A percentile compares a stretch with the other conserved stretches of the same genome.
Conservation (phyloP, 176 grass and related monocot species). For the Triticum monococcum region DNA sequence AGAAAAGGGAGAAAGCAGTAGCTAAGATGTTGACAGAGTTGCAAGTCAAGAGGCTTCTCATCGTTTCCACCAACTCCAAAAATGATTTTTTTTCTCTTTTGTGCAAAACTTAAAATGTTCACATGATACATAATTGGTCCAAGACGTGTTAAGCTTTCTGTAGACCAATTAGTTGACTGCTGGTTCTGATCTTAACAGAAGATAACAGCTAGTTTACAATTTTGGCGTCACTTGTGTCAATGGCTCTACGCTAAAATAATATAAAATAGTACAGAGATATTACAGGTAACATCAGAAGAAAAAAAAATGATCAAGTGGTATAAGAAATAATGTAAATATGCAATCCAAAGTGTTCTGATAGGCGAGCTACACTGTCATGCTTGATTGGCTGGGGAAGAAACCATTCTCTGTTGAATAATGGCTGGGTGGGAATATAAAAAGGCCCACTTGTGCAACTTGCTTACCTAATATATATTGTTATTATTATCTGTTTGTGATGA, state of each 20-base stretch:
- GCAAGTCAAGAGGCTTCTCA: conserved; percentile 39
- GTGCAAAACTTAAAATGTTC: not conserved
- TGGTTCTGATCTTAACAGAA: conserved; percentile 28
- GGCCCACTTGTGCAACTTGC: conserved; percentile 62
- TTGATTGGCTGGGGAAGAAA: conserved; percentile 41
- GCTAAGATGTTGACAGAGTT: conserved; percentile 54
- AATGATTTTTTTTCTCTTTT: not conserved
- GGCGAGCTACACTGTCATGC: conserved; percentile 34
- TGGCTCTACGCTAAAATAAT: conserved; percentile 5
- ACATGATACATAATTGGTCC: conserved; percentile 1
- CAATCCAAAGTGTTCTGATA: conserved; percentile 48
- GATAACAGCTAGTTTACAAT: conserved; percentile 11
- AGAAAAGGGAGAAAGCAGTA: conserved; percentile 36
- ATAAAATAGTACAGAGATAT: conserved; percentile 1
- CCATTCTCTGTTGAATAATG: conserved; percentile 35
- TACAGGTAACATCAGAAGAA: conserved; percentile 1
- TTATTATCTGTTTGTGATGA: conserved; percentile 48
- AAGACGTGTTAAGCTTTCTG: conserved; percentile 40
- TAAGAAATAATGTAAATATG: conserved; percentile 32
- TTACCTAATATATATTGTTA: conserved; percentile 50
- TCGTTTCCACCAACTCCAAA: conserved; percentile 18
- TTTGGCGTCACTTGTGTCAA: conserved; percentile 21
- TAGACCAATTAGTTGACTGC: conserved; percentile 36
- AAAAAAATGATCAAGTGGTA: conserved; percentile 33
- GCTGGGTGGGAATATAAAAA: conserved; percentile 37